Base-by-base conservation (phyloP, 257 asterid species). In the Ophiorrhiza pumila region DNA sequence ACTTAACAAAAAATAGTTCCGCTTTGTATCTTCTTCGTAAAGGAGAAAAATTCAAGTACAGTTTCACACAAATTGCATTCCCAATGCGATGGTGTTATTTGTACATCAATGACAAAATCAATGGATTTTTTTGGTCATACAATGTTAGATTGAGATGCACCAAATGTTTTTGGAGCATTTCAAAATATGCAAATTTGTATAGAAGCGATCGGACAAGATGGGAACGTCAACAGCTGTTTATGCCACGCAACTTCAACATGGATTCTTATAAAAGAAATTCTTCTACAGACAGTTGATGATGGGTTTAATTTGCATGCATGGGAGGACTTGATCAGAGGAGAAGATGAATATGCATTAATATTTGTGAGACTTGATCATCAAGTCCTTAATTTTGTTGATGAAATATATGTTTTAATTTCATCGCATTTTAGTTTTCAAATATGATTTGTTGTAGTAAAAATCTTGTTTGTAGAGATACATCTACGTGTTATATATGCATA, bases 41-140 rank as follows among this genome's bases (percentile, higher is more conserved):
- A 29, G 70, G 75, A 12, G 60, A 56, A 20, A 68, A 57, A 10
- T 59, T 62, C 68, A 41, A n/a, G 12, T 79, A 68, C 52, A 79
- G 63, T 46, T 68, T 79, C 60, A 61, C 76, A 4, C 76, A 78
- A 25, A 4, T 79, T 18, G 82, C 79, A 4, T 74, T 74, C 15
- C 76, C 82, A 14, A 79, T 79, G 82, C 31, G 68, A 4, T 79
- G 82, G 82, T 74, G 82, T 60, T 79, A 69, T 29, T 50, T 79
- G 39, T 79, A 74, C 65, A 71, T 74, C 32, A 75, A 79, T 58
- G 68, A 72, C 25, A 73, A 61, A 39, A 53, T 69, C 1, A 56
- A 69, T 39, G 79, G 79, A 0, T 79, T 74, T 52, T 65, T 79
- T 34, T 79, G 82, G 82, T 78, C 68, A 9, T 74, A 79, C 55